A percentile compares a stretch with the other conserved stretches of the same genome.
Evolutionary conservation across 2,329 filamentous ascomycete species (phyloP).

Genomic region (Aspergillus novofumigatus): DNA sequence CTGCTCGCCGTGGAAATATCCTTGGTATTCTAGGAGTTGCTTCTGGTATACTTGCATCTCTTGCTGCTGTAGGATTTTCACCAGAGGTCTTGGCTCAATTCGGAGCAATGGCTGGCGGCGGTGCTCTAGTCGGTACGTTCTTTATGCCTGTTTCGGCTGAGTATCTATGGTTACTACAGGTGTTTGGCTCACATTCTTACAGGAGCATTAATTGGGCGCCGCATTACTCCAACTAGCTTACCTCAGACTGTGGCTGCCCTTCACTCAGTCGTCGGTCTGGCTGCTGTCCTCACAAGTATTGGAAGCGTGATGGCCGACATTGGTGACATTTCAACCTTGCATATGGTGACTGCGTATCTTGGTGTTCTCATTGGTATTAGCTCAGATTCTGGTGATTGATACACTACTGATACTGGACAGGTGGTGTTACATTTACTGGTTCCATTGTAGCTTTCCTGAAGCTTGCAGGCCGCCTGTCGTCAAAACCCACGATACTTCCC

Average conservation of each 20-base stretch:
- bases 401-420: constrained; percentile 9
- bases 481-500: constrained; percentile 66
- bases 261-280: constrained; percentile 85
- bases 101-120: constrained; percentile 67
- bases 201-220: constrained; percentile 73
- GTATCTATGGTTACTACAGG: not conserved
- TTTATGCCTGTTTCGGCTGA: not conserved
- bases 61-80: constrained; percentile 76
- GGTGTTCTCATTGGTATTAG: constrained; percentile 71
- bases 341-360: constrained; percentile 80
- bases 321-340: constrained; percentile 67
- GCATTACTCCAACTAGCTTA: constrained; percentile 82
- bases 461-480: constrained; percentile 76
- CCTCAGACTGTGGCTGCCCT: constrained; percentile 86
- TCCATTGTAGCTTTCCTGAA: constrained; percentile 88
- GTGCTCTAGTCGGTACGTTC: constrained; percentile 56
- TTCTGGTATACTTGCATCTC: constrained; percentile 75
- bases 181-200: constrained; percentile 10
- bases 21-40: constrained; percentile 82
- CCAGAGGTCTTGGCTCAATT: constrained; percentile 77
- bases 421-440: constrained; percentile 84
- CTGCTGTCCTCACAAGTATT: constrained; percentile 82
- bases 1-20: constrained; percentile 79
- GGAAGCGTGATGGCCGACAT: constrained; percentile 77
- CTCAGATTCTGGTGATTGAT: not conserved